phyloP scores from a whole-genome alignment of 805 yeast species.

The Teunomyces kruisii region DNA sequence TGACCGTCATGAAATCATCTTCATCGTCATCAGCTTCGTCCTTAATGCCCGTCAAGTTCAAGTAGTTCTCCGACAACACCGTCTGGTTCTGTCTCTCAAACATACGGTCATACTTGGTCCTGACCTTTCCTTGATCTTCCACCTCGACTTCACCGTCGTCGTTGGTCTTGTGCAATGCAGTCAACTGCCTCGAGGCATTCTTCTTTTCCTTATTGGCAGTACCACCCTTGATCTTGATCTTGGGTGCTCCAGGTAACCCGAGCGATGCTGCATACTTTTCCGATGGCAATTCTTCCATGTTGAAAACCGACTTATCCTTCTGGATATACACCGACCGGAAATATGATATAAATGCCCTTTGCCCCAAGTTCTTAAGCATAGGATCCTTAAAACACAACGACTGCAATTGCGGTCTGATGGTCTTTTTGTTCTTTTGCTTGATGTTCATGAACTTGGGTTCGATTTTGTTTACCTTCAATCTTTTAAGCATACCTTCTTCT shows the following conservation, averaged over 20 bases:
- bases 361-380: slow-evolving; percentile 88
- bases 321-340: slow-evolving; percentile 82
- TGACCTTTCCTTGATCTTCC: slow-evolving; percentile 46
- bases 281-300: slow-evolving; percentile 70
- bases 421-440: slow-evolving; percentile 67
- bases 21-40: slow-evolving; percentile 46
- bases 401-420: slow-evolving; percentile 81
- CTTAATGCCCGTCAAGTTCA: slow-evolving; percentile 60
- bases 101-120: slow-evolving; percentile 93
- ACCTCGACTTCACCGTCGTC: slow-evolving; percentile 57
- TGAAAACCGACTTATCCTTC: slow-evolving; percentile 82
- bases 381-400: slow-evolving; percentile 90
- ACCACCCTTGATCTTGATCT: slow-evolving; percentile 66
- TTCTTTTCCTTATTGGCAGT: slow-evolving; percentile 70
- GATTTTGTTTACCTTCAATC: slow-evolving; percentile 61
- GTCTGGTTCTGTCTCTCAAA: slow-evolving; percentile 93
- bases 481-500: slow-evolving; percentile 69
- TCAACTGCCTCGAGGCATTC: slow-evolving; percentile 73
- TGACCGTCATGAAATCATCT: slow-evolving; percentile 79
- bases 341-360: slow-evolving; percentile 92
- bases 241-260: slow-evolving; percentile 96
- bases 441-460: slow-evolving; percentile 72
- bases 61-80: slow-evolving; percentile 84
- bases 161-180: slow-evolving; percentile 50
- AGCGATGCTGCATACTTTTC: slow-evolving; percentile 84